Evolutionary conservation across 768 basidiomycete genomes (phyloP).

Genomic region (Sporobolomyces phaffii): DNA sequence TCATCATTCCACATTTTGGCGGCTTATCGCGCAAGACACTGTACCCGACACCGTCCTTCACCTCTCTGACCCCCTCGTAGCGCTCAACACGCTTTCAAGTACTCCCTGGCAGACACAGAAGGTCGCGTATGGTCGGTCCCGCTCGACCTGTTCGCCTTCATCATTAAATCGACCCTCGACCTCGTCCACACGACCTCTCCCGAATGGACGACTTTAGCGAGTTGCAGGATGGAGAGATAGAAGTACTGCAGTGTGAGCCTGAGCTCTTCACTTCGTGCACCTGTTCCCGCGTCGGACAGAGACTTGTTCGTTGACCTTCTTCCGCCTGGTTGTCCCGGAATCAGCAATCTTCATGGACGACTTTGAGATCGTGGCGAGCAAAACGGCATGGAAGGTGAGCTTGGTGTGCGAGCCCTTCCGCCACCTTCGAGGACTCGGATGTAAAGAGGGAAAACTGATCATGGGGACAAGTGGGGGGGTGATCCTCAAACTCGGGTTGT

Average conservation of each 20-base stretch:
- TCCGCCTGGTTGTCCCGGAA: background rate
- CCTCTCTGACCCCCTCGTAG: no score
- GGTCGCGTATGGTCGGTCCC: no score
- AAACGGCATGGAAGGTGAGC: constrained; percentile 37
- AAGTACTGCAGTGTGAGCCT: constrained; percentile 32
- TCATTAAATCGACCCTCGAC: background rate
- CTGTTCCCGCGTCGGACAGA: background rate
- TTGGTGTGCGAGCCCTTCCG: rapidly evolving
- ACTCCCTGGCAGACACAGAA: no score
- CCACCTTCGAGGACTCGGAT: no score
- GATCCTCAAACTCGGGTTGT: background rate
- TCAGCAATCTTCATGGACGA: constrained; percentile 38
- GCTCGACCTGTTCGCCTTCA: background rate
- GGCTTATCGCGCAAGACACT: no score
- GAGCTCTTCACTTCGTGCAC: background rate
- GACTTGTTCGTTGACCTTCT: background rate
- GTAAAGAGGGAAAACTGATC: no score
- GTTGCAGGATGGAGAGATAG: constrained; percentile 34
- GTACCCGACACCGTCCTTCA: no score
- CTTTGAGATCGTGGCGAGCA: constrained; percentile 22
- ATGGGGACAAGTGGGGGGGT: background rate
- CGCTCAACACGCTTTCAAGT: no score
- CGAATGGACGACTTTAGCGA: constrained; percentile 25
- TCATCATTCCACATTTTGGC: no score
- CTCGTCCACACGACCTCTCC: background rate